These are phyloP conservation scores for Pseudoturritis turrita DNA, from an alignment of 345 rosid species.

Conservation along the genomic window DNA sequence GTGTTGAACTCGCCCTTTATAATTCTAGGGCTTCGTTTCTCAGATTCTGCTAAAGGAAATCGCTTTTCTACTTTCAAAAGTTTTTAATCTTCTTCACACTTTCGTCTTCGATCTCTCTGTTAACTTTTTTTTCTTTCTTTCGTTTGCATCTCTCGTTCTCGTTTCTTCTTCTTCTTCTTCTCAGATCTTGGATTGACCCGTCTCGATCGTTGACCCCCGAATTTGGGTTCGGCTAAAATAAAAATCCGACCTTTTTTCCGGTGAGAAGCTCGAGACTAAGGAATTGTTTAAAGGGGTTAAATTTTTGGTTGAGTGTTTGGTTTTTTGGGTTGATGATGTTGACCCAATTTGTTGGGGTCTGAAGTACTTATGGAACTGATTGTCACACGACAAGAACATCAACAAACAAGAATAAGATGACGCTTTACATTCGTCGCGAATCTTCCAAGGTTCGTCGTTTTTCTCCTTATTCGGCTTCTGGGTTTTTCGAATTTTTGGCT, in stretches of 20 bases:
- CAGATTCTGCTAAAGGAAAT: conserved; percentile 25
- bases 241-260: conserved; percentile 14
- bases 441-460: conserved; percentile 64
- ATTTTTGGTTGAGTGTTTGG: neutral
- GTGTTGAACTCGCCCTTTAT: conserved; percentile 54
- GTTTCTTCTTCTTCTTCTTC: conserved; percentile 9
- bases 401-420: conserved; percentile 46
- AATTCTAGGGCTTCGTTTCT: conserved; percentile 22
- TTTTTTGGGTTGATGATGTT: conserved; percentile 33
- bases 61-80: conserved; percentile 17
- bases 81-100: neutral
- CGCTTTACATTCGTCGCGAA: conserved; percentile 94
- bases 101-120: conserved; percentile 21
- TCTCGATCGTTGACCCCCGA: conserved; percentile 21
- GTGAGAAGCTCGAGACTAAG: conserved; percentile 7
- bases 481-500: conserved; percentile 1
- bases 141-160: neutral
- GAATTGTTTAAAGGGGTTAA: neutral
- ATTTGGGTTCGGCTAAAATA: neutral
- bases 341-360: conserved; percentile 45
- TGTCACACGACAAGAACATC: conserved; percentile 33
- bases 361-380: conserved; percentile 65
- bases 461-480: conserved; percentile 1
- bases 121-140: neutral
- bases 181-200: conserved; percentile 31